Base-by-base conservation (phyloP, 2,329 filamentous ascomycete species). In the Aspergillus luchuensis region DNA sequence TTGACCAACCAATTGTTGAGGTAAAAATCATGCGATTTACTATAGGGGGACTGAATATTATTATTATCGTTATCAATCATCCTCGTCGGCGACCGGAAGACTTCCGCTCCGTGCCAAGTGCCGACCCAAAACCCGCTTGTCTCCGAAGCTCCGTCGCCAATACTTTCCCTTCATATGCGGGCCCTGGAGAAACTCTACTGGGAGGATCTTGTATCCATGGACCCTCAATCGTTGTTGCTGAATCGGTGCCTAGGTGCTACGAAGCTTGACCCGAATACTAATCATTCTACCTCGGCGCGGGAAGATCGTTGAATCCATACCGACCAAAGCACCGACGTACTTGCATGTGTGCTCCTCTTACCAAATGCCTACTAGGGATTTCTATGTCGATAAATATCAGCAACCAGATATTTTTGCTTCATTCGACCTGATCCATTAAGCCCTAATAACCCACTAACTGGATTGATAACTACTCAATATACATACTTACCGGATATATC, bases 251-350 rank as follows among this genome's bases (percentile, higher is more conserved):
- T 28, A 28, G 45, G 21, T 28, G 11, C 21, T 19, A 50, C 3
- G n/a, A 33, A 50, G 47, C 47, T 50, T 50, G 47, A 19, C 47
- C 17, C n/a, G 15, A 30, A 30, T 50, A 50, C 47, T 50, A 50
- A 50, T 45, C 41, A 45, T 21, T 19, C 41, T 23, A 23, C 41
- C 41, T 45, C 41, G 41, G 41, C 19, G 10, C 41, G 19, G 21
- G 41, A 21, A 21, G 41, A 45, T 23, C 33, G 41, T 23, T 45
- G 10, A 5, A 23, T 21, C 19, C 19, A 36, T 36, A 28, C 33
- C 33, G 11, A 36, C 33, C 33, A 36, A 36, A 13, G 11, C 11
- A 36, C 33, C 33, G 0, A 13, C 30, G 28, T 36, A 33, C 30
- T 36, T 36, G 30, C 11, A 11, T 36, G 33, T 13, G 33, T 36